Conservation (phyloP, 192 early-diverging fungal species). For the Dissophora ornata region DNA sequence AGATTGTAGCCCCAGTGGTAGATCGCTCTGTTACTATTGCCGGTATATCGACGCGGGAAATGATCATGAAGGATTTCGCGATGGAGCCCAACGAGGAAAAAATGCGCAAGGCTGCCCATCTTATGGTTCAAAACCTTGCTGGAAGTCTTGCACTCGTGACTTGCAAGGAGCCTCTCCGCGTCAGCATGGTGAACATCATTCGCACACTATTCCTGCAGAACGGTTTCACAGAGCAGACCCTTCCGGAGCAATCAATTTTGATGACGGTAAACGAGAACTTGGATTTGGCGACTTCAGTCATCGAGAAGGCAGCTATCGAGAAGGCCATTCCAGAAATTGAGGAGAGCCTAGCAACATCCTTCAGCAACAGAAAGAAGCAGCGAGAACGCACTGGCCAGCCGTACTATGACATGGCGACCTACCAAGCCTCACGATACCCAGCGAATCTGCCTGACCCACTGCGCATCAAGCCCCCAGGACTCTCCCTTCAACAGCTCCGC, state of each 20-base stretch:
- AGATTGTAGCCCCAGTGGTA: conserved; percentile 92
- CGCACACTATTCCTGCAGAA: conserved; percentile 76
- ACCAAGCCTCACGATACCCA: conserved; percentile 82
- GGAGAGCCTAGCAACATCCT: conserved; percentile 76
- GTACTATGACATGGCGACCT: conserved; percentile 89
- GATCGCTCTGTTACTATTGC: conserved; percentile 95
- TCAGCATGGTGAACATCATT: conserved; percentile 84
- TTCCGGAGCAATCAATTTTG: conserved; percentile 86
- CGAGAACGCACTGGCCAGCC: conserved; percentile 91
- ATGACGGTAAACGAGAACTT: conserved; percentile 92
- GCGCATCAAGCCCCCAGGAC: conserved; percentile 83
- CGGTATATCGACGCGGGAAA: conserved; percentile 89
- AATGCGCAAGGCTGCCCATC: conserved; percentile 92
- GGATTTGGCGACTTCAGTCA: conserved; percentile 92
- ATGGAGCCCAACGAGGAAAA: conserved; percentile 94
- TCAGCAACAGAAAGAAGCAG: conserved; percentile 83
- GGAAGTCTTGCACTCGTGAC: conserved; percentile 91
- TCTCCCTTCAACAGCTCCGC: conserved; percentile 80
- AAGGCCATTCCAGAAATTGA: conserved; percentile 94
- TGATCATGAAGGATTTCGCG: conserved; percentile 95
- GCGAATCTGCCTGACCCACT: conserved; percentile 88
- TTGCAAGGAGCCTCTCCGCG: conserved; percentile 91
- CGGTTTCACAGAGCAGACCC: conserved; percentile 80
- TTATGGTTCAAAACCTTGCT: conserved; percentile 95
- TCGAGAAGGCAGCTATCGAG: conserved; percentile 96